Base-by-base conservation (phyloP, 23 red algal species). In the Cyanidiococcus yangmingshanensis region DNA sequence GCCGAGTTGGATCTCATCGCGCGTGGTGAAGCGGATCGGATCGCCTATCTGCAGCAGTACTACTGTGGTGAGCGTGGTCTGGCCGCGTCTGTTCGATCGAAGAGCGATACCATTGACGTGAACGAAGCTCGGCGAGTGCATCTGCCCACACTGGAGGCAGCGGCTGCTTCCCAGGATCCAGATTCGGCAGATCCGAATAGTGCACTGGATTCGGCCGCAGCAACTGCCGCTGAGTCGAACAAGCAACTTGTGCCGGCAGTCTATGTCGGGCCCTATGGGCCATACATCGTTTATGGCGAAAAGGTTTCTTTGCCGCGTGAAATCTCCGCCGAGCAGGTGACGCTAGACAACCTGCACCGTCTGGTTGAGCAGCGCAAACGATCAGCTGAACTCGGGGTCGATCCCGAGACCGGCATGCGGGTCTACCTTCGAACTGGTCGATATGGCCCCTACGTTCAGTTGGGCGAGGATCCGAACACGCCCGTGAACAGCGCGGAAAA, bases 381-480 rank as follows among this genome's bases (percentile, higher is more conserved):
- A 39, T 84, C 88, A 37, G 85, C 84, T 26, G 83, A 76, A 37
- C 67, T 97, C 2, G 93, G 93, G 1, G 76, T 36, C 68, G 93
- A 97, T 54, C 87, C 93, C 0, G 18, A 41, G 59, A 91, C 78
- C 45, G 82, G 82, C 35, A 31, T 82, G 41, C 54, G 45, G 41
- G 59, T 97, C 17, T 74, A 88, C 0, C 41, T 90, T 27, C 84
- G 82, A 27, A 84, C 59, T 7, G 89, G 87, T 12, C 85, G 80
- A 37, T 97, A 89, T 76, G 93, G 93, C 17, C 89, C 88, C 38
- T 97, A 91, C 84, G 67, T 97, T 24, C 87, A 97, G 74, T 67
- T 90, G 40, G 92, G 92, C 0, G 67, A 58, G 0, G 79, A 86
- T 21, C 80, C 87, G 0, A 84, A 86, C 76, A 25, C 25, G 24